phyloP scores from a whole-genome alignment of 2,329 filamentous ascomycete genomes.

The Helotiales sp. region DNA sequence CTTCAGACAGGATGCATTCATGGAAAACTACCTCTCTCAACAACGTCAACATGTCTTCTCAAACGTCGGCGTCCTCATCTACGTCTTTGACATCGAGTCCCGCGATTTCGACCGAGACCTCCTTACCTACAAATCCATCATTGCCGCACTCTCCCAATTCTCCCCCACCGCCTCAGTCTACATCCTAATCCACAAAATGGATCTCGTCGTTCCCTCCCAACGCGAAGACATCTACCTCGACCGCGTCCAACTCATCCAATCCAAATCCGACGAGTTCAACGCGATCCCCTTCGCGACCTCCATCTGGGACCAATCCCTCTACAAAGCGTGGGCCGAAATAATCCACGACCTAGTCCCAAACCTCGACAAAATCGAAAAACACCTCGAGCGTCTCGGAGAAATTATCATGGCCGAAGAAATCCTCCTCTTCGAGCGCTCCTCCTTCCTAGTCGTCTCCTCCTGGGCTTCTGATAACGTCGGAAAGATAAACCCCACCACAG shows the following conservation, averaged over 20 bases:
- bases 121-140: constrained; percentile 87
- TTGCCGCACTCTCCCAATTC: constrained; percentile 84
- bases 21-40: constrained; percentile 95
- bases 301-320: constrained; percentile 98
- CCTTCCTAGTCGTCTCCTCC: constrained; percentile 93
- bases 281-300: constrained; percentile 91
- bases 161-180: constrained; percentile 82
- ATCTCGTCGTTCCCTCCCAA: constrained; percentile 79
- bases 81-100: constrained; percentile 98
- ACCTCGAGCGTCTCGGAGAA: constrained; percentile 78
- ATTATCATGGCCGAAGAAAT: constrained; percentile 92
- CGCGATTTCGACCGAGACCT: constrained; percentile 92
- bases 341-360: constrained; percentile 99
- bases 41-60: constrained; percentile 96
- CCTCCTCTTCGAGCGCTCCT: constrained; percentile 91
- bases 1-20: constrained; percentile 91
- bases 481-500: constrained; percentile 79
- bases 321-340: constrained; percentile 97
- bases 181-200: constrained; percentile 98
- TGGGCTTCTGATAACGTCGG: constrained; percentile 77
- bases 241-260: constrained; percentile 73
- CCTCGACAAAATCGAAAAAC: constrained; percentile 80
- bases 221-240: constrained; percentile 84
- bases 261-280: constrained; percentile 72
- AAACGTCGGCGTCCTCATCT: constrained; percentile 95